Evolutionary conservation across 768 basidiomycete genomes (phyloP).

Genomic region (Auriscalpium microsporum): DNA sequence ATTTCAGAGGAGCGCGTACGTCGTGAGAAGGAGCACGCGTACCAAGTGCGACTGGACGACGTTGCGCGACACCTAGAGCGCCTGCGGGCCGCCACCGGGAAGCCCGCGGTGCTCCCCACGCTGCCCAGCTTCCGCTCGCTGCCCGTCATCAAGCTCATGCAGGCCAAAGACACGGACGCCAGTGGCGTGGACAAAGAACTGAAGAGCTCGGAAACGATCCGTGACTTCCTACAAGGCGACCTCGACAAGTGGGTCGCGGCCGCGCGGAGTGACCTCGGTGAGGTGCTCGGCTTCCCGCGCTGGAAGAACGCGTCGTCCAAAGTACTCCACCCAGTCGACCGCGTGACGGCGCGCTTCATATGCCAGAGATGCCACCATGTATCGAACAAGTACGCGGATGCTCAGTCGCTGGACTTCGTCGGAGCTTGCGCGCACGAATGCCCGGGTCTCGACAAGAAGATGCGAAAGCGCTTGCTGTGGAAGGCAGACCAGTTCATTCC

Average conservation of each 20-base stretch:
- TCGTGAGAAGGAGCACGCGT: conserved; percentile 21
- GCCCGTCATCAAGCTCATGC: conserved; percentile 34
- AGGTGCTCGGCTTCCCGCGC: conserved; percentile 38
- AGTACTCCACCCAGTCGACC: conserved; percentile 45
- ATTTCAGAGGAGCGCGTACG: conserved; percentile 20
- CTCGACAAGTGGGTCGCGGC: conserved; percentile 40
- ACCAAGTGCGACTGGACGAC: conserved; percentile 23
- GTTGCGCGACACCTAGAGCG: conserved; percentile 37
- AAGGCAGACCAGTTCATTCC: conserved; percentile 42
- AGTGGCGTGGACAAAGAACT: conserved; percentile 13
- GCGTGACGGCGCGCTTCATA: conserved; percentile 49
- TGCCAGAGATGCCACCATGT: conserved; percentile 44
- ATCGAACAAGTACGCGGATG: conserved; percentile 25
- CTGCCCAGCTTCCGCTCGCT: conserved; percentile 41
- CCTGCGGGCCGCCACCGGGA: conserved; percentile 26
- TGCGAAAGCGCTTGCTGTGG: conserved; percentile 32
- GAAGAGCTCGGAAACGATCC: conserved; percentile 21
- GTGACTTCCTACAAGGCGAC: conserved; percentile 33
- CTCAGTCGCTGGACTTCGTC: conserved; percentile 45
- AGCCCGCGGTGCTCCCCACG: conserved; percentile 31
- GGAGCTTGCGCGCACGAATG: conserved; percentile 58
- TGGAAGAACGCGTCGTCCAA: conserved; percentile 44
- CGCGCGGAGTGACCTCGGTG: conserved; percentile 36
- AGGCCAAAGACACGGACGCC: conserved; percentile 16
- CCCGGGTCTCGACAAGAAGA: conserved; percentile 18